phyloP scores from a whole-genome alignment of 1,139 yeast genomes.

The Lodderomyces elongisporus region DNA sequence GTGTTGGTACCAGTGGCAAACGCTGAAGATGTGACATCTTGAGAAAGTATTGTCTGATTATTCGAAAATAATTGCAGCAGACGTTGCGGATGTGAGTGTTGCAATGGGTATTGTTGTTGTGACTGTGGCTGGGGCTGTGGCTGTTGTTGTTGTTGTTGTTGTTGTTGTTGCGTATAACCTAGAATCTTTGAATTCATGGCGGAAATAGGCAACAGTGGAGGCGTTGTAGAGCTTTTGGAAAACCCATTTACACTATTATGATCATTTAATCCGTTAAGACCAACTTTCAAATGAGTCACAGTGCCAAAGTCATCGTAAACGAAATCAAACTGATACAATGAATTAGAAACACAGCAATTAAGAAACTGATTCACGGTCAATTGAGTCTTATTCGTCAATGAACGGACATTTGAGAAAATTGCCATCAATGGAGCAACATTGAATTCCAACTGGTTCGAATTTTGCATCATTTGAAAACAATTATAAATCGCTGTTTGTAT shows the following conservation, averaged over 20 bases:
- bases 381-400: constrained; percentile 20
- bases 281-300: constrained; percentile 39
- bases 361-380: constrained; percentile 43
- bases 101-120: not conserved
- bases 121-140: not conserved
- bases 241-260: constrained; percentile 1
- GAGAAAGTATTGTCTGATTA: not conserved
- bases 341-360: constrained; percentile 25
- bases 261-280: constrained; percentile 6
- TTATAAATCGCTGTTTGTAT: constrained; percentile 22
- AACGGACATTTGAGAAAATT: constrained; percentile 31
- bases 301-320: constrained; percentile 46
- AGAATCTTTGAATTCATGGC: constrained; percentile 1
- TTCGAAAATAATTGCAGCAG: not conserved
- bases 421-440: constrained; percentile 34
- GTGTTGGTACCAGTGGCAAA: not conserved
- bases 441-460: constrained; percentile 31
- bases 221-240: constrained; percentile 7
- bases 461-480: constrained; percentile 31
- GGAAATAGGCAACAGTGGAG: constrained; percentile 3
- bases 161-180: constrained; percentile 3
- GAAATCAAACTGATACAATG: constrained; percentile 35
- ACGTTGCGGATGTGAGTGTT: not conserved
- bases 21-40: too few relatives aligned
- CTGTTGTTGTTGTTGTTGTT: constrained; percentile 6